phyloP scores from a whole-genome alignment of 2,329 filamentous ascomycete species.

The Cadophora sp. region DNA sequence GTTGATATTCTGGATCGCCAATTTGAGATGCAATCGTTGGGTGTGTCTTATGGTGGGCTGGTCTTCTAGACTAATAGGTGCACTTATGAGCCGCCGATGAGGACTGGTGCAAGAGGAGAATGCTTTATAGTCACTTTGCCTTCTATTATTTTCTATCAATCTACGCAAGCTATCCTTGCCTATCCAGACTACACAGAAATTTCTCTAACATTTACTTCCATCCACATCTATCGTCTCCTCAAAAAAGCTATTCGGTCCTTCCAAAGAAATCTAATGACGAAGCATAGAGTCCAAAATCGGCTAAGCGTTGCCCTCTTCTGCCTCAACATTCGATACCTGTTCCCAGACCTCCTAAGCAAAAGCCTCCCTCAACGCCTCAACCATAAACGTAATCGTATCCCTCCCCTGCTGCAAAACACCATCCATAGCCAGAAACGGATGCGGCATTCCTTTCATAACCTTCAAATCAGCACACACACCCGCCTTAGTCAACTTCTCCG shows the following conservation, averaged over 20 bases:
- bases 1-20: slow-evolving; percentile 34
- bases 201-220: no score
- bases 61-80: background rate
- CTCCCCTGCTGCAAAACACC: slow-evolving; percentile 57
- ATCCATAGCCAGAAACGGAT: slow-evolving; percentile 66
- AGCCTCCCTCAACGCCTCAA: slow-evolving; percentile 34
- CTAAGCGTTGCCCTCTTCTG: background rate
- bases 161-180: no score
- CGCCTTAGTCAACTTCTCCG: slow-evolving; percentile 51
- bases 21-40: slow-evolving; percentile 16
- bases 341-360: slow-evolving; percentile 29
- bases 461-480: slow-evolving; percentile 56
- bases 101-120: no score
- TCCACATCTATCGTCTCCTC: background rate
- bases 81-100: no score
- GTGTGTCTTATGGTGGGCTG: slow-evolving; percentile 6
- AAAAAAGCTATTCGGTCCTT: background rate
- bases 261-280: background rate
- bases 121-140: no score
- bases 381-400: slow-evolving; percentile 53
- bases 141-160: no score
- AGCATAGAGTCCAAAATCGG: background rate
- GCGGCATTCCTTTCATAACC: slow-evolving; percentile 60
- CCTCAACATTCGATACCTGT: background rate
- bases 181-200: no score